phyloP scores from a whole-genome alignment of 345 rosid genomes.

The Mallotus nudiflorus region DNA sequence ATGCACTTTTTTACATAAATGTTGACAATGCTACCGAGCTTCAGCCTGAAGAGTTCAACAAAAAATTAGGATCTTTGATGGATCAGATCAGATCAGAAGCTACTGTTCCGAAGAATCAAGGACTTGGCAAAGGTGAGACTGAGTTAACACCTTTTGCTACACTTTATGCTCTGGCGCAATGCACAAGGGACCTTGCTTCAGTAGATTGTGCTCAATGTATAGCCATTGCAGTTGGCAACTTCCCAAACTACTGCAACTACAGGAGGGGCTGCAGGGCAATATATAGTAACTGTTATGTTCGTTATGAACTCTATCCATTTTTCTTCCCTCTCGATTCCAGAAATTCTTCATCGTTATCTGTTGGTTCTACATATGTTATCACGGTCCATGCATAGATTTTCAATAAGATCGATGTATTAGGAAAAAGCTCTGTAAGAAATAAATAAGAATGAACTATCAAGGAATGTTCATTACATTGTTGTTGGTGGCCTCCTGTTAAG shows the following conservation, averaged over 20 bases:
- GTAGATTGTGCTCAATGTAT: slow-evolving; percentile 73
- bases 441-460: too few relatives aligned
- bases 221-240: slow-evolving; percentile 57
- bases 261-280: slow-evolving; percentile 64
- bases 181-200: slow-evolving; percentile 59
- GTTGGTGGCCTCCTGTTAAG: too few relatives aligned
- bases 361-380: slow-evolving; percentile 17
- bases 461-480: too few relatives aligned
- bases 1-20: slow-evolving; percentile 52
- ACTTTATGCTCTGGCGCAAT: slow-evolving; percentile 65
- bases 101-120: slow-evolving; percentile 41
- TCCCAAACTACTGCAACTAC: slow-evolving; percentile 47
- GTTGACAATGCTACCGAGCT: slow-evolving; percentile 50
- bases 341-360: slow-evolving; percentile 13
- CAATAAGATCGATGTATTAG: too few relatives aligned
- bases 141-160: slow-evolving; percentile 52
- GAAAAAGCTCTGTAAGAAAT: too few relatives aligned
- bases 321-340: slow-evolving; percentile 59
- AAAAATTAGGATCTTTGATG: slow-evolving; percentile 48
- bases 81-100: slow-evolving; percentile 54
- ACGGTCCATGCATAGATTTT: slow-evolving; percentile 38
- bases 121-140: slow-evolving; percentile 62
- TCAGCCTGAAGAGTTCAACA: slow-evolving; percentile 41
- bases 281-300: slow-evolving; percentile 67
- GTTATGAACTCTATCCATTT: slow-evolving; percentile 82